Base-by-base conservation (phyloP, 495 filamentous ascomycete genomes). In the Xylaria bambusicola region DNA sequence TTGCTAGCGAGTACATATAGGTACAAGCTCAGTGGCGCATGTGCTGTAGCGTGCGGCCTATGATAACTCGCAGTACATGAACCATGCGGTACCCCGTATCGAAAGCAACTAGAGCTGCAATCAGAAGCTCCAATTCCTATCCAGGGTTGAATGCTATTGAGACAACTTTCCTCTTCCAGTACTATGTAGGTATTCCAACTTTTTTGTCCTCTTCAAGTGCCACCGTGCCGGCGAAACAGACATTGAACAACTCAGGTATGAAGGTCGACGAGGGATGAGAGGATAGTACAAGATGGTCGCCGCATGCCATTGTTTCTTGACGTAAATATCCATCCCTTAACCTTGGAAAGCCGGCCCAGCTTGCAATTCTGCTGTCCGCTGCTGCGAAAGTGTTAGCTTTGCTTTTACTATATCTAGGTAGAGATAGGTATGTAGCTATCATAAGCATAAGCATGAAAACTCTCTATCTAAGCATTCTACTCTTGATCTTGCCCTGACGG, bases 271-370 rank as follows among this genome's bases (percentile, higher is more conserved):
- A 20, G 48, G 23, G 18, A 35, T 53, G 47, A 53, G 42, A 36
- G 17, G 13, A 9, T 52, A 46, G 9, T 38, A 47, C 41, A 20
- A 24, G 17, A 53, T 60, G 57, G 26, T 52, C n/a, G 29, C 24
- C 49, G 29, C 38, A 15, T 23, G 21, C 13, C 31, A 38, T 40
- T 23, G 44, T 55, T 61, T 20, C 27, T 47, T 54, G 8, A 36
- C 9, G 18, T 61, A 56, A 61, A n/a, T n/a, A n/a, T n/a, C n/a
- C n/a, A n/a, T 38, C 24, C 21, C 40, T 33, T 33, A 23, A 24
- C 21, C 10, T 26, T 29, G 24, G n/a, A 61, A 49, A 59, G 35
- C 41, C 6, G n/a, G 15, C 48, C 41, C 21, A 17, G 23, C 20
- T 55, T 31, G 49, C 29, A 44, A 13, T 52, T 38, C 40, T 52